Evolutionary conservation across 768 basidiomycete species (phyloP).

Genomic region (Hygrocybe coccinea): DNA sequence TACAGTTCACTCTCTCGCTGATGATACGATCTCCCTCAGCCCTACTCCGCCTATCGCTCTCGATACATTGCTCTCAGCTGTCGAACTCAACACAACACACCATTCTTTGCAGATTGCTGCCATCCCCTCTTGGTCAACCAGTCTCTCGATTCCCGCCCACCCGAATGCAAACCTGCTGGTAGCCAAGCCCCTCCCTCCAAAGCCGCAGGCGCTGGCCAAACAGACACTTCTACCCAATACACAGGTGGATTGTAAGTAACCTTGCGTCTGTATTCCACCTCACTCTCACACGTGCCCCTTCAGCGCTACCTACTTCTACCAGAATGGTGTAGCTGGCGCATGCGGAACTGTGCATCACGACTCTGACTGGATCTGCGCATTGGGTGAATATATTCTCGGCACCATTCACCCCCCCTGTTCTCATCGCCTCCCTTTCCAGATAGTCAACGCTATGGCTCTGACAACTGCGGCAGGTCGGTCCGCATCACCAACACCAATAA

Average conservation of each 20-base stretch:
- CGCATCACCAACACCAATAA: too few species aligned
- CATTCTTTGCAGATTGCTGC: conserved; percentile 68
- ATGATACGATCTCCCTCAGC: conserved; percentile 18
- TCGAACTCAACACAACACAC: conserved; percentile 41
- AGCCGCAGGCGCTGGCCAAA: conserved; percentile 10
- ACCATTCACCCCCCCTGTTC: not conserved
- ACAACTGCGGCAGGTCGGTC: conserved; percentile 25
- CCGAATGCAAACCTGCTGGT: conserved; percentile 47
- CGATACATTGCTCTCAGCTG: conserved; percentile 59
- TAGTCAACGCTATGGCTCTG: not conserved
- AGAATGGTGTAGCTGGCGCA: too few species aligned
- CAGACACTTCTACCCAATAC: conserved; percentile 16
- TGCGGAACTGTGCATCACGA: too few species aligned
- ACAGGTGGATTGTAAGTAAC: conserved; percentile 45
- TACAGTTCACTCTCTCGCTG: too few species aligned
- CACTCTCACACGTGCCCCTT: not conserved
- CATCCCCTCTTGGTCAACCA: conserved; percentile 55
- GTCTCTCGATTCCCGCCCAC: conserved; percentile 34
- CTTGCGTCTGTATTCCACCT: not conserved
- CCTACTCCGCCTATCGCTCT: conserved; percentile 52
- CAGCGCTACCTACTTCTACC: too few species aligned
- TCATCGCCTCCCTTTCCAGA: not conserved
- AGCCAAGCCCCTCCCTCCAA: conserved; percentile 13
- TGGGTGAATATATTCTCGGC: conserved; percentile 26
- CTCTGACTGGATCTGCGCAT: too few species aligned